Conservation (phyloP, 1,284 basidiomycete species). For the Ceratorhiza oryzae-sativae region DNA sequence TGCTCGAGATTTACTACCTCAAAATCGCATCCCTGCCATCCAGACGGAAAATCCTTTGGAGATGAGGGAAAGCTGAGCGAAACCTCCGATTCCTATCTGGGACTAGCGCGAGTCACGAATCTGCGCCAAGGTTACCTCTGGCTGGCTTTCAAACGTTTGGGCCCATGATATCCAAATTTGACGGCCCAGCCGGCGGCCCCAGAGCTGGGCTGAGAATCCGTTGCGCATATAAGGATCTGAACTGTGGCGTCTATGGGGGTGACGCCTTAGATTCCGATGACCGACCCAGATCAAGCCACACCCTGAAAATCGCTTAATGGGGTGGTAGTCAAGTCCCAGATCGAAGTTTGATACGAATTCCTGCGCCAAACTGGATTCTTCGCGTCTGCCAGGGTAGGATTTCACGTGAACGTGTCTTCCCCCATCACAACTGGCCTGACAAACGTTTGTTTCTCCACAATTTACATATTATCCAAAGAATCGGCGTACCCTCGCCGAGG, state of each 20-base stretch:
- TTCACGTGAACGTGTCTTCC: not conserved
- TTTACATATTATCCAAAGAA: not conserved
- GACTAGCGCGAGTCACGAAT: too few relatives aligned
- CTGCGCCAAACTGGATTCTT: not conserved
- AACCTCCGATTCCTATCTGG: too few relatives aligned
- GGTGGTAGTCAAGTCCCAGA: not conserved
- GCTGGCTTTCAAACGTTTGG: too few relatives aligned
- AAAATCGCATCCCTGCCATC: too few relatives aligned
- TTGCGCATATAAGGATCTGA: too few relatives aligned
- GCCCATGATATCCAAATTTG: too few relatives aligned
- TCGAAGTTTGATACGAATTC: not conserved
- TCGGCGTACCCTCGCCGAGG: not conserved
- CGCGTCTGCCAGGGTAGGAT: not conserved
- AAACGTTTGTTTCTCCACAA: conserved; percentile 1
- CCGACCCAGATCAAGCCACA: not conserved
- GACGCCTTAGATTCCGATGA: not conserved
- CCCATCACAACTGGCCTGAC: not conserved
- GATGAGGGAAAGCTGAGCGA: too few relatives aligned
- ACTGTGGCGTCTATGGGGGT: not conserved
- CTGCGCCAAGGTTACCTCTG: too few relatives aligned
- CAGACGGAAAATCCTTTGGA: too few relatives aligned
- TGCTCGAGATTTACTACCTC: too few relatives aligned
- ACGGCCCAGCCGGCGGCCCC: not conserved
- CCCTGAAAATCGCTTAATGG: not conserved
- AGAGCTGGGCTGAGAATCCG: too few relatives aligned